Conservation (phyloP, 768 basidiomycete genomes). For the Porpolomopsis calyptriformis region DNA sequence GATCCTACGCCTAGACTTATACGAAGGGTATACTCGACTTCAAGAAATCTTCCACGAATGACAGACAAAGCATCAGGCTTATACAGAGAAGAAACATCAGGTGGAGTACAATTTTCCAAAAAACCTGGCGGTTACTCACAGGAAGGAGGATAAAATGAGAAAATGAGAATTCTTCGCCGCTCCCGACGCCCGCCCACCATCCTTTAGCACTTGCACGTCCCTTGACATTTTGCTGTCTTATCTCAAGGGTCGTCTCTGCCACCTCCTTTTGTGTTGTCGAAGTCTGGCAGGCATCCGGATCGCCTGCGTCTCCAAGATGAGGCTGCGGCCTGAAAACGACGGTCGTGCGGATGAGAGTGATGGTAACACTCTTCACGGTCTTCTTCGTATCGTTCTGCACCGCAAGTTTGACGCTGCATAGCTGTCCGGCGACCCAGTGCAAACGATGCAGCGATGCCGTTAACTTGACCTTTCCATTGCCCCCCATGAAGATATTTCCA, state of each 20-base stretch:
- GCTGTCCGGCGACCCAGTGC: conserved; percentile 76
- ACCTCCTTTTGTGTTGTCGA: conserved; percentile 53
- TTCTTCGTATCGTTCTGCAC: conserved; percentile 62
- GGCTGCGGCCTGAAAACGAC: conserved; percentile 53
- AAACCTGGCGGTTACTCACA: conserved; percentile 33
- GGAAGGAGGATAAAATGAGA: conserved; percentile 63
- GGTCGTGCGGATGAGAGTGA: conserved; percentile 56
- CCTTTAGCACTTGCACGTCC: conserved; percentile 74
- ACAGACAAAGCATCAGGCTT: conserved; percentile 67
- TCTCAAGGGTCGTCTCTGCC: conserved; percentile 53
- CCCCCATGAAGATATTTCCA: conserved; percentile 51
- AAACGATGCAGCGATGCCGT: conserved; percentile 59
- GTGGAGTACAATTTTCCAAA: conserved; percentile 6
- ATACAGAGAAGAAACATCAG: background rate
- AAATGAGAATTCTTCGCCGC: conserved; percentile 53
- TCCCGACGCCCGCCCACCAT: conserved; percentile 78
- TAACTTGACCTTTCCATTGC: conserved; percentile 52
- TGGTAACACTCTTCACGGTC: conserved; percentile 50
- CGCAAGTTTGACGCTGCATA: conserved; percentile 52
- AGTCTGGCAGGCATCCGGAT: conserved; percentile 55
- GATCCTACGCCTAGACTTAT: conserved; percentile 52
- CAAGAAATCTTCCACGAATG: conserved; percentile 55
- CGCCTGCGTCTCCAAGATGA: conserved; percentile 21
- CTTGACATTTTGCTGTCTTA: conserved; percentile 49
- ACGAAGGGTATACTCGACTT: conserved; percentile 64